Base-by-base conservation (phyloP, 2,329 filamentous ascomycete genomes). In the Fusarium paranaense region DNA sequence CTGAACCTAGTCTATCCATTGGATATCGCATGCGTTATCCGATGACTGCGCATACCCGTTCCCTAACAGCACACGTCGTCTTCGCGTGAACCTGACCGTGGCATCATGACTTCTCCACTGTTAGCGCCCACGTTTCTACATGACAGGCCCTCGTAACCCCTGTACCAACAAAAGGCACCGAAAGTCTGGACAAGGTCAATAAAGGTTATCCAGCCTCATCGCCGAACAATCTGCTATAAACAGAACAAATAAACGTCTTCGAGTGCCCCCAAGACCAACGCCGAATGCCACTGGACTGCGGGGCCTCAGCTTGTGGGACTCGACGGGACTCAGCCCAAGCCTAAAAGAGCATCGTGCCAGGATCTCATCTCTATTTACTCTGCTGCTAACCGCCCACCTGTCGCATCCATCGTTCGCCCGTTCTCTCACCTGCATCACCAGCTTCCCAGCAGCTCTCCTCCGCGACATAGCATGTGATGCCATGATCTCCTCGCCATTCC, bases 341-440 rank as follows among this genome's bases (percentile, higher is more conserved):
- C 71, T 58, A 74, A 72, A 69, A 63, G 52, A 73, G 67, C 54
- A 56, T 45, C 45, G 27, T 58, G 50, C 62, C 40, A 54, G 62
- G 62, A 64, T 64, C 67, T 58, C 37, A 63, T 62, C 69, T 72
- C 71, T 72, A 70, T 74, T 74, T 74, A 72, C 71, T 73, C 45
- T 30, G 20, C 42, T 56, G 58, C 57, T 64, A 70, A 58, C 72
- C 69, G 68, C 72, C 69, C 69, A 73, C 67, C 58, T 59, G 58
- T 70, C 72, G 72, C 72, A 64, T 70, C 69, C 72, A 64, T 70
- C 69, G 47, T 61, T 30, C 69, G 37, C 68, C 37, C 70, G 56
- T 77, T 70, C 75, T 75, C 66, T 61, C 59, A 50, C 74, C 64
- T 45, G 58, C 63, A 69, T 72, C 65, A 59, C 66, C 52, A 37